These are phyloP conservation scores for Excoecaria cochinchinensis DNA, from an alignment of 345 rosid genomes.

Conservation along the genomic window DNA sequence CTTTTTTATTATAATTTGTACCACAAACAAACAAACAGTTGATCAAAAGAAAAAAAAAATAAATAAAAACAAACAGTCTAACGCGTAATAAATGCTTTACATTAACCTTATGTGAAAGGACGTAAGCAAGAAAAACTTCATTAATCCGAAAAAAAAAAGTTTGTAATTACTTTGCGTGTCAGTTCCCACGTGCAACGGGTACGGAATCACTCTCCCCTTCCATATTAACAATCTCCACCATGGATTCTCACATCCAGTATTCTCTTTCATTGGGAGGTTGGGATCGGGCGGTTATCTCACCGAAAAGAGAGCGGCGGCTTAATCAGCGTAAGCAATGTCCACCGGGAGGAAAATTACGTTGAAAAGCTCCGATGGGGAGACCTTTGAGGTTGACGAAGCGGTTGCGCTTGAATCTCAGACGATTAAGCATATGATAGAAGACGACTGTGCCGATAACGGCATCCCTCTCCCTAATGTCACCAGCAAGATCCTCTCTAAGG, in stretches of 20 bases:
- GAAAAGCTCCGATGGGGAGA: slow-evolving; percentile 18
- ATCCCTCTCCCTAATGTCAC: slow-evolving; percentile 26
- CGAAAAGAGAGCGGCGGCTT: background rate
- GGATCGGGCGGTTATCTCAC: background rate
- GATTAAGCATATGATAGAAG: slow-evolving; percentile 22
- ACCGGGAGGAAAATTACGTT: slow-evolving; percentile 4
- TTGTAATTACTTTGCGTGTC: background rate
- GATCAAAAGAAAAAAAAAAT: too few species aligned
- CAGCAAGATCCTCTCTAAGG: slow-evolving; percentile 20
- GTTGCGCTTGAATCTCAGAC: slow-evolving; percentile 23
- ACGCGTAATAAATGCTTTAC: too few species aligned
- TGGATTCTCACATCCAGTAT: background rate
- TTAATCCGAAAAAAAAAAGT: too few species aligned
- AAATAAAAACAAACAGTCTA: too few species aligned
- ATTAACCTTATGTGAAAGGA: too few species aligned
- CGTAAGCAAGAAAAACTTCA: too few species aligned
- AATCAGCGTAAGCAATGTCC: background rate
- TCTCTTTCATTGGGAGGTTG: background rate
- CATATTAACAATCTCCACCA: too few species aligned
- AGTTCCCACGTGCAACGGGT: background rate
- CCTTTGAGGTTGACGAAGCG: slow-evolving; percentile 23
- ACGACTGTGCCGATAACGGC: slow-evolving; percentile 16
- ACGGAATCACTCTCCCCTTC: background rate
- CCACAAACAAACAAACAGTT: too few species aligned
- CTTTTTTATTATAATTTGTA: too few species aligned